Evolutionary conservation across 106 monocot species (phyloP).

Genomic region (Dioscorea dumetorum): DNA sequence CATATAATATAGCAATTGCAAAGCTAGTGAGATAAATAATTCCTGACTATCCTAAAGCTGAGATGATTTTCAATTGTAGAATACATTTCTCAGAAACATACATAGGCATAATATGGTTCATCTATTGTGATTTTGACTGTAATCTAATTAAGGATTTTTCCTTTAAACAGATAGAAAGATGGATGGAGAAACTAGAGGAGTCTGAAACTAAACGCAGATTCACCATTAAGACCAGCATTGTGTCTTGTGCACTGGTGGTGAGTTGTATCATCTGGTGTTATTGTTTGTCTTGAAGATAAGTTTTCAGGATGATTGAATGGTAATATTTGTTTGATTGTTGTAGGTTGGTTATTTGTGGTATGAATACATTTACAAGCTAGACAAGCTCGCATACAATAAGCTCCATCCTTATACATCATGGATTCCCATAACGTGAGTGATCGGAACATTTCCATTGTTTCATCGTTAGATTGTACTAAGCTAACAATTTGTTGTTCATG

Average conservation of each 20-base stretch:
- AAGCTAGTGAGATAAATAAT: too few species aligned
- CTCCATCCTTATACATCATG: conserved; percentile 45
- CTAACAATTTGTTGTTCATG: not conserved
- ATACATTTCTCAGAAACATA: too few species aligned
- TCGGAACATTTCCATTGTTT: not conserved
- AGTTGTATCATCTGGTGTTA: not conserved
- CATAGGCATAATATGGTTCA: too few species aligned
- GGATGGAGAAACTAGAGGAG: conserved; percentile 54
- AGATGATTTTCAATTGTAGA: too few species aligned
- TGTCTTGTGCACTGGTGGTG: conserved; percentile 22
- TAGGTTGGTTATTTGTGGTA: conserved; percentile 40
- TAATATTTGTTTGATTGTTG: not conserved
- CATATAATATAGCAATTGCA: too few species aligned
- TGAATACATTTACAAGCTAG: conserved; percentile 32
- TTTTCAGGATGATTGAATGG: not conserved
- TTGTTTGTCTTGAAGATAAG: not conserved
- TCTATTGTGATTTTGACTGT: not conserved
- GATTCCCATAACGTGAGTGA: conserved; percentile 32
- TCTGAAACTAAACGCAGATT: conserved; percentile 24
- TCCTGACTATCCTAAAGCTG: too few species aligned
- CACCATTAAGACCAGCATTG: conserved; percentile 26
- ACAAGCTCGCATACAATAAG: conserved; percentile 31
- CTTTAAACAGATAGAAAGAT: conserved; percentile 33
- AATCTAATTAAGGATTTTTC: not conserved
- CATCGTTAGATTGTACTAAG: too few species aligned